Base-by-base conservation (phyloP, 768 basidiomycete genomes). In the Russula dissimulans region DNA sequence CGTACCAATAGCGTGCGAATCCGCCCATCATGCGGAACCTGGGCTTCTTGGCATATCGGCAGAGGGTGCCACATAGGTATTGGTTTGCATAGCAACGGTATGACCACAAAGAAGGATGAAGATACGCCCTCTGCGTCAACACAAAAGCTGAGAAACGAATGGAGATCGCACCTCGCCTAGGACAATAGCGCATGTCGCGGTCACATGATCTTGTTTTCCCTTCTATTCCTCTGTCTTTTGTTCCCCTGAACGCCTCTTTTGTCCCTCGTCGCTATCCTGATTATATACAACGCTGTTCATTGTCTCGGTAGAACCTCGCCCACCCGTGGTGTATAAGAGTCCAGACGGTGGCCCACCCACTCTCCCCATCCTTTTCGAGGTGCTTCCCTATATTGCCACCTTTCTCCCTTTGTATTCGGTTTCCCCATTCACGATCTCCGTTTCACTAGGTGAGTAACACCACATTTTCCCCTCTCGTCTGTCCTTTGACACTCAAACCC, bases 281-380 rank as follows among this genome's bases (percentile, higher is more conserved):
- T 22, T 43, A 58, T 51, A 56, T 63, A 61, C 60, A 55, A 45
- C 55, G 18, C 38, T 51, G 34, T n/a, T 59, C 70, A 71, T 73
- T 72, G 72, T 74, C 64, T 61, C 53, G 39, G 36, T 41, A 59
- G 41, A 44, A 65, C 66, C 42, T 68, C 57, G 50, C 49, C 6
- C 32, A 49, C 56, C 39, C 39, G 18, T 12, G 10, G 32, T 54
- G 42, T 73, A 73, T 73, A 73, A 72, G 70, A 64, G 71, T 55
- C 60, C 38, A 15, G 2, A 15, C 17, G n/a, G 42, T 42, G 22
- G 41, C 41, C 44, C 17, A 18, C 42, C 48, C 44, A 22, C 18
- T 11, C 36, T 45, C 56, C 51, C 53, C 54, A 59, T 55, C 59
- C 56, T 44, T 45, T 56, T 48, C 63, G 57, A 46, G 62, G 38